phyloP scores from a whole-genome alignment of 257 asterid genomes.

The Fraxinus quadrangulata region DNA sequence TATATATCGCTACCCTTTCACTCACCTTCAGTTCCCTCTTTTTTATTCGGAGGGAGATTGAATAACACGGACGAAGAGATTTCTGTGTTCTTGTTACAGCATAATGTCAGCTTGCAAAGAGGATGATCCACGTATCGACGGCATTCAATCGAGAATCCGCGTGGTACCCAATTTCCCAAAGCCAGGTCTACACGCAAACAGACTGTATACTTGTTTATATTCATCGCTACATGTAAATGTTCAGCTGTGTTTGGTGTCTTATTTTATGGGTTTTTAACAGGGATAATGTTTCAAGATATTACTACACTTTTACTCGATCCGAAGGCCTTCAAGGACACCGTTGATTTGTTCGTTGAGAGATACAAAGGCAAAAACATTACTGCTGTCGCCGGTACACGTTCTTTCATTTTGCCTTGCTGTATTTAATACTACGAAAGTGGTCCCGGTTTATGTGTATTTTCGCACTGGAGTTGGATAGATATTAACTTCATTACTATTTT shows the following conservation, averaged over 20 bases:
- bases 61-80: neutral
- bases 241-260: neutral
- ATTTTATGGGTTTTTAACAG: constrained; percentile 33
- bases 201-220: neutral
- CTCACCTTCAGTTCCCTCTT: constrained; percentile 1
- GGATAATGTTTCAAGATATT: constrained; percentile 89
- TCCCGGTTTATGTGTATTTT: constrained; percentile 21
- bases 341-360: constrained; percentile 82
- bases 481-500: neutral
- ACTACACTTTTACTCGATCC: constrained; percentile 78
- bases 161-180: constrained; percentile 81
- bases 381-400: constrained; percentile 75
- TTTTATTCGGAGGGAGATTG: constrained; percentile 2
- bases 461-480: neutral
- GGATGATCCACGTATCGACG: constrained; percentile 71
- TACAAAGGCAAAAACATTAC: constrained; percentile 64
- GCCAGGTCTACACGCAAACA: constrained; percentile 42
- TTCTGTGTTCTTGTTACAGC: neutral
- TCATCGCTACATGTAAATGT: neutral
- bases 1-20: neutral
- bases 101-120: constrained; percentile 63
- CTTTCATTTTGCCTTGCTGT: constrained; percentile 16
- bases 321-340: constrained; percentile 71
- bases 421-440: constrained; percentile 23
- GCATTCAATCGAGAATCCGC: constrained; percentile 75